Percentiles rank a stretch among this genome's conserved stretches.
These are phyloP conservation scores for Aspergillus bridgeri DNA, from an alignment of 495 filamentous ascomycete species.

Conservation along the genomic window DNA sequence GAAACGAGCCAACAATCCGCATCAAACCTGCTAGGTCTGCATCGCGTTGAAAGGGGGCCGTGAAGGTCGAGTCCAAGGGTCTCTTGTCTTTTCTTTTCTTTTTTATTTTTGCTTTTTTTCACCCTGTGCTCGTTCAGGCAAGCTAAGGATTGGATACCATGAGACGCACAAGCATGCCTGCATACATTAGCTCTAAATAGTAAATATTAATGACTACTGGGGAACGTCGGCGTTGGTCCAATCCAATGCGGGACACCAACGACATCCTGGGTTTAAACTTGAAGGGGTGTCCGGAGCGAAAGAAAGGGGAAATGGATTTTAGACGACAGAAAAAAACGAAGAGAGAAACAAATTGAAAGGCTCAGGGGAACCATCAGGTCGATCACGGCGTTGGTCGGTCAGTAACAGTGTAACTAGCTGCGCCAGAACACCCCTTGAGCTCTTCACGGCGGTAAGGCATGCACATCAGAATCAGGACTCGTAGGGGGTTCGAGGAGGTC, in stretches of 20 bases:
- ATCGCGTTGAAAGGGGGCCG: background rate
- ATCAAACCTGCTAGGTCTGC: background rate
- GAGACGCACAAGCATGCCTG: conserved; percentile 12
- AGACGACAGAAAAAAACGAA: background rate
- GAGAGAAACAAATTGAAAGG: background rate
- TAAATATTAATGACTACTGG: conserved; percentile 4
- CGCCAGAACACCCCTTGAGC: background rate
- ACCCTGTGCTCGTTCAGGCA: conserved; percentile 1
- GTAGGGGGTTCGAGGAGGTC: background rate
- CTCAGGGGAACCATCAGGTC: background rate
- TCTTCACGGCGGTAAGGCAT: background rate
- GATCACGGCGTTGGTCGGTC: background rate
- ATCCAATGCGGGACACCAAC: conserved; percentile 17
- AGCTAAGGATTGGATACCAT: conserved; percentile 21
- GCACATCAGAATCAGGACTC: background rate
- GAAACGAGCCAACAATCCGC: background rate
- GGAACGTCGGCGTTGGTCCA: conserved; percentile 2
- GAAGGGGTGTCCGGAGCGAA: background rate
- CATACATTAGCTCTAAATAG: conserved; percentile 16
- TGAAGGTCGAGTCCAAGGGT: no score
- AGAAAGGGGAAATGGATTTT: background rate
- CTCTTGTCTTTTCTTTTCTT: background rate
- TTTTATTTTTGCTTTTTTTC: background rate
- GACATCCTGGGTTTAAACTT: background rate
- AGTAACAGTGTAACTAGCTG: background rate